phyloP scores from a whole-genome alignment of 1,284 basidiomycete genomes.

The Apiotrichum laibachii region DNA sequence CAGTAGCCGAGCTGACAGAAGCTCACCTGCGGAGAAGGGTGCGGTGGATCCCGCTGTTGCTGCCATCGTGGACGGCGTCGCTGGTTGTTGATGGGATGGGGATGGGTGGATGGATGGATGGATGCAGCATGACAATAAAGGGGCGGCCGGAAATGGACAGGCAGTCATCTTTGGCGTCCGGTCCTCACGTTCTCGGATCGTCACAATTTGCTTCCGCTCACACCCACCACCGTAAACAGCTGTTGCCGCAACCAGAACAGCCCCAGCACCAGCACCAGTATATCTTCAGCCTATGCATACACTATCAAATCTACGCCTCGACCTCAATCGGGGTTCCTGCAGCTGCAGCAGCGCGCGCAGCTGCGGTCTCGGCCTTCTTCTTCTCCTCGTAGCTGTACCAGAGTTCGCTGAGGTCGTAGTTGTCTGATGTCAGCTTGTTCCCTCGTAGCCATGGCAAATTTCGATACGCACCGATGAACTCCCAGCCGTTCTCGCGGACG shows the following conservation, averaged over 20 bases:
- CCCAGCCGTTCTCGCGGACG: slow-evolving; percentile 90
- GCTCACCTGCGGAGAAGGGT: slow-evolving; percentile 8
- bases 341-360: slow-evolving; percentile 19
- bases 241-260: not conserved
- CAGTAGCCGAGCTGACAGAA: not conserved
- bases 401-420: slow-evolving; percentile 51
- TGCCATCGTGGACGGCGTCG: not conserved
- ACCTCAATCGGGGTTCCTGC: slow-evolving; percentile 32
- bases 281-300: slow-evolving; percentile 22
- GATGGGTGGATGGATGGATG: not conserved
- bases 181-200: no score
- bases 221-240: not conserved
- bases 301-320: slow-evolving; percentile 33
- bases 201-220: slow-evolving; percentile 11
- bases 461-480: slow-evolving; percentile 70
- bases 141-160: not conserved
- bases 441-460: not conserved
- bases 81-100: not conserved
- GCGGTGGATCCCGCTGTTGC: not conserved
- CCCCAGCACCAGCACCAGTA: not conserved
- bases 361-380: slow-evolving; percentile 41
- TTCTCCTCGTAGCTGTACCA: slow-evolving; percentile 53
- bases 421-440: slow-evolving; percentile 31
- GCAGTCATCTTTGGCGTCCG: not conserved
- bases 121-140: not conserved